Percentiles rank a stretch among this genome's conserved stretches.
phyloP scores from a whole-genome alignment of 495 filamentous ascomycete genomes.

The Melanomma pulvis-pyrius region DNA sequence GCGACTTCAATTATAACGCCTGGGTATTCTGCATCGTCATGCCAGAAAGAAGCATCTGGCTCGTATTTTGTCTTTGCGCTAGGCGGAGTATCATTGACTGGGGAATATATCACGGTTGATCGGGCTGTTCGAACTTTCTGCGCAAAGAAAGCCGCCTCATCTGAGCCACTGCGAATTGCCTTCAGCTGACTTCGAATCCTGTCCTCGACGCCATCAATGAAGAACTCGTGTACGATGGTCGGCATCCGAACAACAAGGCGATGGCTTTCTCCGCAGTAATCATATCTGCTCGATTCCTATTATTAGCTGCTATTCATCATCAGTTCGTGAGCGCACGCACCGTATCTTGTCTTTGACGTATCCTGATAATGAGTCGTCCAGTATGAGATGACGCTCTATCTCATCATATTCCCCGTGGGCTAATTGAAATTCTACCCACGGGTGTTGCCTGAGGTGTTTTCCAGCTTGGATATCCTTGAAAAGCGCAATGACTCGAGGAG shows the following conservation, averaged over 20 bases:
- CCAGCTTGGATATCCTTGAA: slow-evolving; percentile 19
- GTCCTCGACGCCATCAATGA: slow-evolving; percentile 26
- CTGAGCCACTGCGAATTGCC: slow-evolving; percentile 21
- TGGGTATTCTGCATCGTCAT: slow-evolving; percentile 16
- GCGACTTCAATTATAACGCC: slow-evolving; percentile 19
- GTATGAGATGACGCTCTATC: slow-evolving; percentile 12
- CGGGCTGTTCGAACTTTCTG: slow-evolving; percentile 30
- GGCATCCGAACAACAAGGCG: slow-evolving; percentile 27
- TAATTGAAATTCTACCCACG: slow-evolving; percentile 24
- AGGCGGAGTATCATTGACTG: background rate
- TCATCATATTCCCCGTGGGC: slow-evolving; percentile 23
- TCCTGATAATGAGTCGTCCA: slow-evolving; percentile 15
- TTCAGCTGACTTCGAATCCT: slow-evolving; percentile 31
- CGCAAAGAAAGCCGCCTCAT: slow-evolving; percentile 14
- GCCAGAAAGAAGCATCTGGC: slow-evolving; percentile 18
- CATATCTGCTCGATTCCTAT: slow-evolving; percentile 8
- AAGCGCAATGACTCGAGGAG: slow-evolving; percentile 14
- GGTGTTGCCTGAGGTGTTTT: background rate
- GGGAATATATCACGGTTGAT: slow-evolving; percentile 22
- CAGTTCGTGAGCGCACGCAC: background rate
- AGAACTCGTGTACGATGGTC: slow-evolving; percentile 20
- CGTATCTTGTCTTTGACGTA: slow-evolving; percentile 27
- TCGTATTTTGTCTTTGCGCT: slow-evolving; percentile 22
- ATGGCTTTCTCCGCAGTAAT: slow-evolving; percentile 15
- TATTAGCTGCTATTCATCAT: background rate